Conservation (phyloP, 768 basidiomycete genomes). For the Rickenella mellea region DNA sequence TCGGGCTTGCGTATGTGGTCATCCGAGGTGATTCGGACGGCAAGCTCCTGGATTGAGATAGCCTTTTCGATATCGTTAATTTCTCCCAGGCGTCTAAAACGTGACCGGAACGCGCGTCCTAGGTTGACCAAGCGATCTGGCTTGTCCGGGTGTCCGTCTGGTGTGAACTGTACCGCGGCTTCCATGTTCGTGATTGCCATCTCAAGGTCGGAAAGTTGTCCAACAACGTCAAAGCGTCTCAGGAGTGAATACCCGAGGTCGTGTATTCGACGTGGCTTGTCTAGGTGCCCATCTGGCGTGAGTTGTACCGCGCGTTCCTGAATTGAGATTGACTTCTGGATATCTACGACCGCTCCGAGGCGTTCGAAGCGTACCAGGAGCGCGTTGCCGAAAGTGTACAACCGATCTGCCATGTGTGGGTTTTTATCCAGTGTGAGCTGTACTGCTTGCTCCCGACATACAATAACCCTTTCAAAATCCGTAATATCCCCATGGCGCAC, state of each 20-base stretch:
- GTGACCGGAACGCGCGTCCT: too few species aligned
- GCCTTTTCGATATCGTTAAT: too few species aligned
- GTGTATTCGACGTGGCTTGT: not conserved
- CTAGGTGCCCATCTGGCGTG: not conserved
- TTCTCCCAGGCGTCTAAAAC: too few species aligned
- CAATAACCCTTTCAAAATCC: constrained; percentile 6
- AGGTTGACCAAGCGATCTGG: too few species aligned
- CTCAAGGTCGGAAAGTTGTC: not conserved
- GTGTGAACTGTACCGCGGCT: not conserved
- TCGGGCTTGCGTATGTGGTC: constrained; percentile 7
- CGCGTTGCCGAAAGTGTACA: not conserved
- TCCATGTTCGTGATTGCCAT: not conserved
- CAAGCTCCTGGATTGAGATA: too few species aligned
- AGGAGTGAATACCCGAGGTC: not conserved
- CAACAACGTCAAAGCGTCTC: not conserved
- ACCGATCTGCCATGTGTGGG: not conserved
- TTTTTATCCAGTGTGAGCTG: constrained; percentile 1
- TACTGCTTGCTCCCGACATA: not conserved
- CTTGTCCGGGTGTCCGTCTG: too few species aligned
- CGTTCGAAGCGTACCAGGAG: not conserved
- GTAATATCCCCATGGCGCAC: constrained; percentile 1
- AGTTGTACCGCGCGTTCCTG: too few species aligned
- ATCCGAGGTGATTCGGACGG: too few species aligned
- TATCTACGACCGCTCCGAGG: not conserved
- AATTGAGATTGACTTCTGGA: not conserved